phyloP scores from a whole-genome alignment of 2,329 filamentous ascomycete species.

The Diaporthe destruens region DNA sequence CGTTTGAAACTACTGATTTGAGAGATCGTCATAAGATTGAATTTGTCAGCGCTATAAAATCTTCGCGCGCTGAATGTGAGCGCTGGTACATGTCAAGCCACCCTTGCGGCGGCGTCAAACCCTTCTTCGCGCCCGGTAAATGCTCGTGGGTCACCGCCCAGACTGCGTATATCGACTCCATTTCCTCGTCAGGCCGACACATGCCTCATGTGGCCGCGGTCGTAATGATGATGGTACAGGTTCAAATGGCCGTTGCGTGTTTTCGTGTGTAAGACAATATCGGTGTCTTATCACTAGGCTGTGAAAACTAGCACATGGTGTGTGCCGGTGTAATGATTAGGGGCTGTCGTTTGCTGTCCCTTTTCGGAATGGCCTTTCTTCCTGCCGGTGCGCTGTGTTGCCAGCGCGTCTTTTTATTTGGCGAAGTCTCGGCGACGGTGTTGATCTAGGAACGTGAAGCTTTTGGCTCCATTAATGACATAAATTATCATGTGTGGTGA shows the following conservation, averaged over 20 bases:
- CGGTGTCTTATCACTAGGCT: not conserved
- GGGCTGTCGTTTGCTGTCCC: constrained; percentile 30
- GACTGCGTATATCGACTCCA: not conserved
- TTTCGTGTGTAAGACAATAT: not conserved
- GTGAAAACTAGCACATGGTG: not conserved
- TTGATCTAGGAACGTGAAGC: not conserved
- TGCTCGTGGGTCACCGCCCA: constrained; percentile 20
- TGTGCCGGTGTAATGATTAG: not conserved
- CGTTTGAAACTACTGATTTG: accelerated
- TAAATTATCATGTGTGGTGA: constrained; percentile 45
- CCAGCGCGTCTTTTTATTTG: not conserved
- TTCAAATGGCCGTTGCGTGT: not conserved
- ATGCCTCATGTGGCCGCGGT: not conserved
- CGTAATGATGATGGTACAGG: constrained; percentile 8
- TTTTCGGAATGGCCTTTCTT: not conserved
- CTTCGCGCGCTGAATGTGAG: not conserved
- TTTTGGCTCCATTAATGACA: constrained; percentile 4
- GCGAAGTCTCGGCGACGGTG: not conserved
- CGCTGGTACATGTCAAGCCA: not conserved
- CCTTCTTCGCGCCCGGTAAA: constrained; percentile 17
- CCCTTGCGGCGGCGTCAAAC: not conserved
- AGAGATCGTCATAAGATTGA: not conserved
- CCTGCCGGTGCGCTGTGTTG: not conserved
- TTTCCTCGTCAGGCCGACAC: not conserved
- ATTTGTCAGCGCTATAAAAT: not conserved